These are phyloP conservation scores for Umbelopsis vinacea DNA, from an alignment of 192 early-diverging fungal genomes.

Conservation along the genomic window DNA sequence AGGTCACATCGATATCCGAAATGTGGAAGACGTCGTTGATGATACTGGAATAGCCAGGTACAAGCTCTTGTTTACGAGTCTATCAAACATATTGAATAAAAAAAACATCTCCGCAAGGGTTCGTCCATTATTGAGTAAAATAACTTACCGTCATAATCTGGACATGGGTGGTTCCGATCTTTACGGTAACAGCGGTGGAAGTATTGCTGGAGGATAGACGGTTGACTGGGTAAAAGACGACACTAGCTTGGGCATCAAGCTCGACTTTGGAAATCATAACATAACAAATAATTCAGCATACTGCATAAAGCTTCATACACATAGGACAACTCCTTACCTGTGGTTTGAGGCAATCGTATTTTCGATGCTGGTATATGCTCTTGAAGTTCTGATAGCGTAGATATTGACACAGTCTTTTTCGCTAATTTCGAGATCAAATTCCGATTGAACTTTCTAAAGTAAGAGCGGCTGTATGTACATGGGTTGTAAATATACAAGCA, in stretches of 20 bases:
- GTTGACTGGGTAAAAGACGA: conserved; percentile 63
- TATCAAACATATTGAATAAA: neutral
- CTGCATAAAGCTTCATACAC: neutral
- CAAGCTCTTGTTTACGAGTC: conserved; percentile 66
- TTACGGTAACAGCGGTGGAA: conserved; percentile 74
- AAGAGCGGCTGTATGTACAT: conserved; percentile 63
- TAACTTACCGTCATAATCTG: conserved; percentile 68
- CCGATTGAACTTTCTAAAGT: conserved; percentile 41
- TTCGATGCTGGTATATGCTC: conserved; percentile 66
- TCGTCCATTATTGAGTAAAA: neutral
- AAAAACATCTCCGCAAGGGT: neutral
- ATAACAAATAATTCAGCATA: neutral
- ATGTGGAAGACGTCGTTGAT: conserved; percentile 91
- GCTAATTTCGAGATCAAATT: conserved; percentile 40
- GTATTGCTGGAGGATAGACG: conserved; percentile 63
- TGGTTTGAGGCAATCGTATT: conserved; percentile 66
- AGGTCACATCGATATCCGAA: conserved; percentile 31
- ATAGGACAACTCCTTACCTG: conserved; percentile 65
- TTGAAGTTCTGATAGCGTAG: conserved; percentile 60
- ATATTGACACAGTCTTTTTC: conserved; percentile 59
- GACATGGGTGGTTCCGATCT: conserved; percentile 77
- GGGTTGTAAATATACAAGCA: conserved; percentile 70
- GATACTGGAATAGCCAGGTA: conserved; percentile 67
- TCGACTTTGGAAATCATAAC: conserved; percentile 42
- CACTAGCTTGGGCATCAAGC: conserved; percentile 71